A percentile compares a stretch with the other conserved stretches of the same genome.
These are phyloP conservation scores for Aspergillus fructus DNA, from an alignment of 2,329 filamentous ascomycete species.

Conservation along the genomic window DNA sequence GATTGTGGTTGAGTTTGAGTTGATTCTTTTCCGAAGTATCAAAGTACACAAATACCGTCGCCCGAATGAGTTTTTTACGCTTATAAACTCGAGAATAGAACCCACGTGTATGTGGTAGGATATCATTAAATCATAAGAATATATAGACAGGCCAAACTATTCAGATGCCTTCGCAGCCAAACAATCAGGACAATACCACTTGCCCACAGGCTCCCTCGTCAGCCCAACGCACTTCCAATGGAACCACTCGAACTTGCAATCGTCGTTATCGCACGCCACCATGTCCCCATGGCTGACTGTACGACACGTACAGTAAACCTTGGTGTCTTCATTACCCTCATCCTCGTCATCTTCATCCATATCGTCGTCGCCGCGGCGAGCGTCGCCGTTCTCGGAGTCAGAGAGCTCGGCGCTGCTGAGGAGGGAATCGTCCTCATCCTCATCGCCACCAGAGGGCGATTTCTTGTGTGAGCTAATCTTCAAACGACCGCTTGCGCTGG, in stretches of 20 bases:
- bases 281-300: slow-evolving; percentile 66
- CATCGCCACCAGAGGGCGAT: slow-evolving; percentile 43
- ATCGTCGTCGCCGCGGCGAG: slow-evolving; percentile 36
- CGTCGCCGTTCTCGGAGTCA: slow-evolving; percentile 44
- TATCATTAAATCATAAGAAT: slow-evolving; percentile 3
- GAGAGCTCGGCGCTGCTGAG: slow-evolving; percentile 52
- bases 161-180: slow-evolving; percentile 24
- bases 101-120: neutral
- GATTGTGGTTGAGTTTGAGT: no score
- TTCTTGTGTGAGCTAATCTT: slow-evolving; percentile 38
- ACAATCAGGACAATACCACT: slow-evolving; percentile 58
- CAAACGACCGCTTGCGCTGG: slow-evolving; percentile 39
- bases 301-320: slow-evolving; percentile 65
- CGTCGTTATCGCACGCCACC: slow-evolving; percentile 67
- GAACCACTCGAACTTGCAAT: slow-evolving; percentile 66
- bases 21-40: no score
- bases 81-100: no score
- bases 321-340: slow-evolving; percentile 57
- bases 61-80: no score
- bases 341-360: slow-evolving; percentile 50
- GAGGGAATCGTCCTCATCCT: slow-evolving; percentile 55
- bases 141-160: neutral
- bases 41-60: no score
- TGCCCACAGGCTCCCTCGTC: slow-evolving; percentile 58
- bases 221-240: slow-evolving; percentile 65